Base-by-base conservation (phyloP, 2,329 filamentous ascomycete species). In the Penicillium oxalicum region DNA sequence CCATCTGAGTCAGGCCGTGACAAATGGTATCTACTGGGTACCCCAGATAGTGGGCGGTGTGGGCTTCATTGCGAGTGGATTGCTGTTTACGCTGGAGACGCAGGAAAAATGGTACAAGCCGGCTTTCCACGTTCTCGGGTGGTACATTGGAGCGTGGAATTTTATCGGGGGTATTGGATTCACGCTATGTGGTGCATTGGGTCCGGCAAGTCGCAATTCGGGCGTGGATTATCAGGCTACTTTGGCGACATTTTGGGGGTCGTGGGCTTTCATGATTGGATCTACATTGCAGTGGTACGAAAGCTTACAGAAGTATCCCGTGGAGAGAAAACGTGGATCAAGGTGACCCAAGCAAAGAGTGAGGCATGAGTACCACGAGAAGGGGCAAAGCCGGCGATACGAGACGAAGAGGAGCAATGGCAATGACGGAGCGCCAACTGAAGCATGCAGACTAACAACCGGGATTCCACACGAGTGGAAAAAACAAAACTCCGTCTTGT, bases 131-230 rank as follows among this genome's bases (percentile, higher is more conserved):
- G 70, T 80, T 0, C 70, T 87, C 1, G 83, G 83, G 3, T 86
- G 83, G 83, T 81, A 86, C 62, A 78, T 87, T 55, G 83, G 81
- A 0, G 64, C 77, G 7, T 86, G 82, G 81, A 86, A 86, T 56
- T 63, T 84, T 2, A 68, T 86, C 18, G 83, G 83, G 1, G 77
- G 77, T 1, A 58, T 85, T 25, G 82, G 82, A 0, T 86, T 85
- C 60, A 84, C 79, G 39, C 68, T 82, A 0, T 81, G 78, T 51
- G 79, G 78, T n/a, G 79, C 75, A 2, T 59, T 82, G 28, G 80
- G 79, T 0, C 79, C 76, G 47, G 77, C 66, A 9, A 63, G 61
- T 6, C 66, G 60, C 25, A 64, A 70, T 46, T 67, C 65, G 13
- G 69, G 69, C 1, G 71, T 74, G 3, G 63, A 71, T 36, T 79